Percentiles rank a stretch among this genome's conserved stretches.
phyloP scores from a whole-genome alignment of 2,329 filamentous ascomycete species.

The Bipolaris sorokiniana region DNA sequence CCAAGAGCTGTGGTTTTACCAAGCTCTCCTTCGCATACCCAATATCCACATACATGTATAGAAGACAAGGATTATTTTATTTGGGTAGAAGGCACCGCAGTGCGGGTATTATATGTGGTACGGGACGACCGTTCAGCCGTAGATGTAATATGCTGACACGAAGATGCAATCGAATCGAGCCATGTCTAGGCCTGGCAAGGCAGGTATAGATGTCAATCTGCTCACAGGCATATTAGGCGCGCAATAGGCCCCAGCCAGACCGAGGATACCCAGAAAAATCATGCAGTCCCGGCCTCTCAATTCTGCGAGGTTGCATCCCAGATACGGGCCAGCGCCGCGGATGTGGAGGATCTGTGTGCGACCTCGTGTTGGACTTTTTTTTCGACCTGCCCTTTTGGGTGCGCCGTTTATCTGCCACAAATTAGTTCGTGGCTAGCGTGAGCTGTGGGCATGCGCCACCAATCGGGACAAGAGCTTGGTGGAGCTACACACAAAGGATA shows the following conservation, averaged over 20 bases:
- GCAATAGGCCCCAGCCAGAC: constrained; percentile 6
- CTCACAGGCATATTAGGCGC: neutral
- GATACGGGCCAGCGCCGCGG: neutral
- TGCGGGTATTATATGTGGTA: neutral
- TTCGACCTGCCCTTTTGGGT: constrained; percentile 24
- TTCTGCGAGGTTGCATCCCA: neutral
- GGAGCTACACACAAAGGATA: constrained; percentile 7
- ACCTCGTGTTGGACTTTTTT: constrained; percentile 8
- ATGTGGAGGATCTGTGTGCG: constrained; percentile 4
- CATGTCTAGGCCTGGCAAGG: constrained; percentile 13
- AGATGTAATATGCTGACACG: neutral
- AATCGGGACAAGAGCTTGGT: constrained; percentile 14
- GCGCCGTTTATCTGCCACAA: constrained; percentile 19
- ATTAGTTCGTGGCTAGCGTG: neutral
- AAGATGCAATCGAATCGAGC: constrained; percentile 3
- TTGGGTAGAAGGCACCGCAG: neutral
- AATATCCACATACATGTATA: neutral
- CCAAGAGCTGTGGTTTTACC: neutral
- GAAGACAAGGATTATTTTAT: neutral
- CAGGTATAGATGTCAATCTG: constrained; percentile 14
- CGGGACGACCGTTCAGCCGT: neutral
- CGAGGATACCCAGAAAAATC: neutral
- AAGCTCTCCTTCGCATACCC: neutral
- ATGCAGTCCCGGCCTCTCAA: neutral
- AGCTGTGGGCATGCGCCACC: constrained; percentile 18